Evolutionary conservation across 2,329 filamentous ascomycete genomes (phyloP).

Genomic region (Xylariaceae sp.): DNA sequence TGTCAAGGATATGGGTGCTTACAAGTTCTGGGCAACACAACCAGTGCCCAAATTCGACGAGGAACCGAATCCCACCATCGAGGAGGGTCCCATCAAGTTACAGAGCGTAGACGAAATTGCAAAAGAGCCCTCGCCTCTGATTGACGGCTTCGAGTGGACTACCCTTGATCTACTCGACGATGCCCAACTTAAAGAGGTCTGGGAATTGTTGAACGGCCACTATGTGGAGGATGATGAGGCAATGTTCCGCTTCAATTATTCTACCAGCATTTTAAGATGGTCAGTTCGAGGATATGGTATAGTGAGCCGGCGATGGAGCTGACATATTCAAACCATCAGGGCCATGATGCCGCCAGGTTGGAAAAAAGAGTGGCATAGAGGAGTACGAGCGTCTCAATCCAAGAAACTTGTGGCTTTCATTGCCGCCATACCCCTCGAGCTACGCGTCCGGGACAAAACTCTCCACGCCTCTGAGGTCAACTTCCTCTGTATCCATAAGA

Average conservation of each 20-base stretch:
- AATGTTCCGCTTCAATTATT: slow-evolving; percentile 98
- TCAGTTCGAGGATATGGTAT: slow-evolving; percentile 36
- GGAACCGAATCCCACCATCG: slow-evolving; percentile 43
- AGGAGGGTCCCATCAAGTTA: slow-evolving; percentile 78
- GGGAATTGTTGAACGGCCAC: slow-evolving; percentile 83
- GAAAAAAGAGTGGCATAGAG: slow-evolving; percentile 91
- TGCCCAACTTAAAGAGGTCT: slow-evolving; percentile 79
- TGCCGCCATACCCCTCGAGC: slow-evolving; percentile 79
- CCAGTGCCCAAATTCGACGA: slow-evolving; percentile 81
- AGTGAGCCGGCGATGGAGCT: not conserved
- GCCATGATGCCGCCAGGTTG: slow-evolving; percentile 92
- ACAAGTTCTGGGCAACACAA: slow-evolving; percentile 99
- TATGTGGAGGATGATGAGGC: slow-evolving; percentile 97
- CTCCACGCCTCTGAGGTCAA: slow-evolving; percentile 89
- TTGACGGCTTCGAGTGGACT: slow-evolving; percentile 90
- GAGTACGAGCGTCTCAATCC: slow-evolving; percentile 77
- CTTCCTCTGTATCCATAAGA: slow-evolving; percentile 97
- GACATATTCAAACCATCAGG: slow-evolving; percentile 43
- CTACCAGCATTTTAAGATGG: slow-evolving; percentile 82
- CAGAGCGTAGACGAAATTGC: slow-evolving; percentile 74
- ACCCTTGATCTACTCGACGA: slow-evolving; percentile 79
- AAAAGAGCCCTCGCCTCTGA: slow-evolving; percentile 66
- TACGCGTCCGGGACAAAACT: slow-evolving; percentile 71
- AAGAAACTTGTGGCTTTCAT: slow-evolving; percentile 92
- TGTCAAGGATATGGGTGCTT: slow-evolving; percentile 90